Evolutionary conservation across 1,284 basidiomycete species (phyloP), one percentile per base, ranked within the genome.

Genomic region (Ustilago lituana): DNA sequence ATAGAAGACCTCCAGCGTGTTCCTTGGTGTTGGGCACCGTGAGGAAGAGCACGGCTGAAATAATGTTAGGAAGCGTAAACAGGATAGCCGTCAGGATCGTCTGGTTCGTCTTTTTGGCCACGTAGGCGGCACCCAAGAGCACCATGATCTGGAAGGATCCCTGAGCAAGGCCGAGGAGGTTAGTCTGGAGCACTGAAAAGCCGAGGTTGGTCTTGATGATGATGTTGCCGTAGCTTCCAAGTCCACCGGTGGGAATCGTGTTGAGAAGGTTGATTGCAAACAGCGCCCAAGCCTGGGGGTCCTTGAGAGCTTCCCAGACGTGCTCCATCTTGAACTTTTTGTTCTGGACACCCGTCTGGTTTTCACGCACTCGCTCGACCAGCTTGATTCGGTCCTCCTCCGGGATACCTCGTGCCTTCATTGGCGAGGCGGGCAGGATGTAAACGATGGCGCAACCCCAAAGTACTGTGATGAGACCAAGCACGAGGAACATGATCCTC

Each of bases 311-410:
- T 68, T 87, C 87, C 50, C 78, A 82, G 32, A 82, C 83, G 82
- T 85, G 84, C 44, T 85, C 81, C 75, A 60, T 76, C 83, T 87
- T 87, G 80, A 86, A 87, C 54, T 84, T 82, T 65, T 83, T 85
- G 77, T 87, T 87, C 75, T 87, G 86, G 22, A 87, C 84, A 7
- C 86, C 86, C 2, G 83, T 83, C 75, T 82, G 75, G 69, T 87
- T 87, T 71, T 85, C 85, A 27, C 86, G 79, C 3, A 87, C 85
- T 15, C 86, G 84, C 74, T 87, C 86, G 38, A 86, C 84, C 53
- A 87, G 84, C 31, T 86, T 84, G 17, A 85, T 59, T 24, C 84
- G 83, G 61, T 87, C 86, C 62, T 86, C 85, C 22, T 83, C 79
- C 12, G 84, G 83, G 69, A 83, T 86, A 70, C 86, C 79, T 10